These are phyloP conservation scores for Tylopilus sp. DNA, from an alignment of 768 basidiomycete species.

Conservation along the genomic window DNA sequence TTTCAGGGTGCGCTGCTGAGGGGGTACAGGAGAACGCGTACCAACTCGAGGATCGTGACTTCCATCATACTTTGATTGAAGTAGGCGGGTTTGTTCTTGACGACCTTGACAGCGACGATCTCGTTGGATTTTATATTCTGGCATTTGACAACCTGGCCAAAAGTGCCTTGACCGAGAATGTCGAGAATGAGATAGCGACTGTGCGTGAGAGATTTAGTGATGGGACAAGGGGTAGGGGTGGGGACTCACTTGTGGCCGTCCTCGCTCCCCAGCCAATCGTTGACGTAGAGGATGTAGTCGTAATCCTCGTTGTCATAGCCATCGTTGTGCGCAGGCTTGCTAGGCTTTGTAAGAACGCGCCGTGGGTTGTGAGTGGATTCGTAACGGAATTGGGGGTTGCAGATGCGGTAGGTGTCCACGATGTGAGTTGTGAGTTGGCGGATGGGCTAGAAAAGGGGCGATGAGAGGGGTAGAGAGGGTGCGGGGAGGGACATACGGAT, in stretches of 20 bases:
- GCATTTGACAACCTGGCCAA: constrained; percentile 99
- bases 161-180: constrained; percentile 97
- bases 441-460: constrained; percentile 39
- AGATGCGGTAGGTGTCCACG: constrained; percentile 87
- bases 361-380: constrained; percentile 94
- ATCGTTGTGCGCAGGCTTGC: constrained; percentile 93
- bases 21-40: constrained; percentile 42
- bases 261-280: constrained; percentile 93
- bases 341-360: constrained; percentile 95
- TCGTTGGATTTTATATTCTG: constrained; percentile 99
- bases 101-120: constrained; percentile 97
- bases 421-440: constrained; percentile 81
- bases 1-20: neutral
- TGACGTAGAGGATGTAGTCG: constrained; percentile 99
- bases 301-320: constrained; percentile 99
- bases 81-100: constrained; percentile 99
- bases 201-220: constrained; percentile 16
- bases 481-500: constrained; percentile 54
- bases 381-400: constrained; percentile 94
- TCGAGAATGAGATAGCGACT: constrained; percentile 93
- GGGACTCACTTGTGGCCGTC: constrained; percentile 86
- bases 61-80: constrained; percentile 99
- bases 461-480: constrained; percentile 1
- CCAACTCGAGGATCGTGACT: constrained; percentile 94
- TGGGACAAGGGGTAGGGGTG: neutral